Conservation (phyloP, 345 rosid species). For the Laguncularia racemosa region DNA sequence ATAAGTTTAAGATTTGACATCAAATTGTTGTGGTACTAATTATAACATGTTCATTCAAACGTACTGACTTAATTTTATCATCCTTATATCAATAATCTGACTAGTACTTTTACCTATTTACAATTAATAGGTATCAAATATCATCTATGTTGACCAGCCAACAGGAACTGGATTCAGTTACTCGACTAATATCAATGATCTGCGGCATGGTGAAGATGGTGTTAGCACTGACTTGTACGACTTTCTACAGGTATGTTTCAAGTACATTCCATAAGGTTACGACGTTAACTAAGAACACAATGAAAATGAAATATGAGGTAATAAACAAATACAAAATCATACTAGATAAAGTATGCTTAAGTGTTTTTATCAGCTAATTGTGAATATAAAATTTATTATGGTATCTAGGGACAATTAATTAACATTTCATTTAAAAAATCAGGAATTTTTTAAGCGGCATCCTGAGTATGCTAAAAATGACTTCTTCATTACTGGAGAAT, state of each 20-base stretch:
- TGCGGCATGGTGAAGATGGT: slow-evolving; percentile 60
- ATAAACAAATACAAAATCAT: no score
- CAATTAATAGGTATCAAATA: slow-evolving; percentile 57
- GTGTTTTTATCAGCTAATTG: no score
- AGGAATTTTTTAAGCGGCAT: slow-evolving; percentile 76
- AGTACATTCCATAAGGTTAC: no score
- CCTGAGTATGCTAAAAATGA: slow-evolving; percentile 51
- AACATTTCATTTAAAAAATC: not conserved
- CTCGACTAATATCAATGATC: slow-evolving; percentile 35
- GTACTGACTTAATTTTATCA: not conserved
- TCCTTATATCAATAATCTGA: not conserved
- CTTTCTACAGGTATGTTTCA: slow-evolving; percentile 54
- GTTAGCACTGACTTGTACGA: slow-evolving; percentile 74
- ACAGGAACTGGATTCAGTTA: slow-evolving; percentile 87
- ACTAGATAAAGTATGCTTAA: no score
- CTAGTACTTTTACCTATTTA: no score
- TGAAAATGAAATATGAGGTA: no score
- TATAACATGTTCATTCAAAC: no score
- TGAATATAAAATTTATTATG: no score
- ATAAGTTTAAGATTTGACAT: no score
- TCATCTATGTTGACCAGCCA: slow-evolving; percentile 83
- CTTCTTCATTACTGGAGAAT: slow-evolving; percentile 86
- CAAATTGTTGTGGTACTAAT: no score
- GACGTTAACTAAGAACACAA: no score
- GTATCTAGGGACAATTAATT: not conserved